Base-by-base conservation (phyloP, 192 early-diverging fungal genomes). In the Gaertneriomyces sp. region DNA sequence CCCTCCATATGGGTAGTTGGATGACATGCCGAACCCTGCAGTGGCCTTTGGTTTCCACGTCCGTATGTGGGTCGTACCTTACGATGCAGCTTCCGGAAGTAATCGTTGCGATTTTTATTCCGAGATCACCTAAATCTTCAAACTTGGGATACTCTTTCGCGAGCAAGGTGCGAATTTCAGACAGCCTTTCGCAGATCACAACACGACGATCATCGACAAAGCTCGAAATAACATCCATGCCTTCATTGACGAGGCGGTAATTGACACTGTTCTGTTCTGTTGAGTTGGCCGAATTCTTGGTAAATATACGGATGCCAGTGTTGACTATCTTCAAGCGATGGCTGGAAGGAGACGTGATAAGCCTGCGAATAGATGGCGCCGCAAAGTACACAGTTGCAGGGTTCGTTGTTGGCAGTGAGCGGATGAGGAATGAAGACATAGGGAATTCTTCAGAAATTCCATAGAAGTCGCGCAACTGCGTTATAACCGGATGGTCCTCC, bases 251-350 rank as follows among this genome's bases (percentile, higher is more conserved):
- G 4, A 85, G 53, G 20, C 83, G 73, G 66, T 76, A 83, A 10
- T 60, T 63, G 19, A 38, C 58, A 42, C 53, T 41, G 43, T 40
- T 55, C 20, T 58, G 54, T 51, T 57, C 44, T 33, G 25, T 33
- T 33, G 25, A 33, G 47, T 54, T 60, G 11, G 17, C 56, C 41
- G 45, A 51, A 60, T 68, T 74, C 17, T 91, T 87, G 43, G 87
- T 84, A 71, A 99, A 97, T 12, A 90, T 77, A 50, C 84, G 81
- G 58, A 99, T 91, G 33, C 97, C 97, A 0, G 94, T 93, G 76
- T 99, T 96, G 47, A 99, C 94, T 4, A 91, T 74, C 84, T 88
- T 33, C 25, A 33, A 33, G 40, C 59, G 44, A 56, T 60, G 49
- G 4, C 77, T 64, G 63, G 90, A 87, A 0, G 72, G 49, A 5